Base-by-base conservation (phyloP, 768 basidiomycete species). In the Gyrodon lividus region DNA sequence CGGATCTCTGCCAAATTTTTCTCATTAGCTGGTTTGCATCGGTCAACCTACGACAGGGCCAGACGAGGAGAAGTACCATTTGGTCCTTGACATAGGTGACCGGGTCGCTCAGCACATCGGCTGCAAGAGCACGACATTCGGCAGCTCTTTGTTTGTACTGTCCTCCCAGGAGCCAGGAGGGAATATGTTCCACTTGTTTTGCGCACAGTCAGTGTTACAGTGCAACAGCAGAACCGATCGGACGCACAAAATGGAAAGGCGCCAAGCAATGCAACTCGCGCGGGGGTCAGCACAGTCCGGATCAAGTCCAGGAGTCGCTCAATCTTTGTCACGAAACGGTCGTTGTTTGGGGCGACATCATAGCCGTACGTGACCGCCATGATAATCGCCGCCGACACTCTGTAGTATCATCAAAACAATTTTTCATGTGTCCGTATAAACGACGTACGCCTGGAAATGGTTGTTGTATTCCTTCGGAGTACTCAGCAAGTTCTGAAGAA, bases 111-210 rank as follows among this genome's bases (percentile, higher is more conserved):
- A 64, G 43, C 9, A 68, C 46, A 7, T 70, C 64, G 20, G 41
- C 16, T 16, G 62, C 66, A 35, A 65, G 52, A 5, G n/a, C 34
- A 38, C 59, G 59, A 20, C 61, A 60, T 17, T 58, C 54, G 1
- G 23, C 39, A 31, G 59, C 64, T 8, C 12, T 30, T 33, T 43
- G 43, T 33, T 66, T 64, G 56, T 52, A 70, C 20, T n/a, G 22
- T 19, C 68, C 62, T 17, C 72, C 71, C 0, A 68, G 72, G 31
- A 71, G 51, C 70, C 70, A 72, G 2, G 59, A 58, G 0, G 72
- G 72, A 23, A 73, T 54, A 26, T 69, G 24, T 34, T 50, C 46
- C 55, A 65, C 63, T 63, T 12, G n/a, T n/a, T 41, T 24, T 33
- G 0, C 24, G 13, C 2, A 35, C 13, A 0, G 24, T 59, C 9